phyloP scores from a whole-genome alignment of 1,139 yeast species.

The Lodderomyces oxycetoniae region DNA sequence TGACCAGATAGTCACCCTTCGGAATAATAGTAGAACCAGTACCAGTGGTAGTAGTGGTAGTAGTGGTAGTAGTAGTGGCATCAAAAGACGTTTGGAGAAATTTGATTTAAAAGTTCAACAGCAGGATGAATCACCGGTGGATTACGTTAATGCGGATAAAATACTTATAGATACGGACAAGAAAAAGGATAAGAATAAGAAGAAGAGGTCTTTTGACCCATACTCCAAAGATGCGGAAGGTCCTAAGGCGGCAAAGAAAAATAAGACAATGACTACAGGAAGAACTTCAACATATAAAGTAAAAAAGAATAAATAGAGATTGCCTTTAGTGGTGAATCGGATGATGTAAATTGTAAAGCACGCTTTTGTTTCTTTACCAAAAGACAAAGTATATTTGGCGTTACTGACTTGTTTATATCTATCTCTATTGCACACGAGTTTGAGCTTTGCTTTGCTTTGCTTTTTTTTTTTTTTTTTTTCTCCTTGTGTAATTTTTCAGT shows the following conservation, averaged over 20 bases:
- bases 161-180: conserved; percentile 31
- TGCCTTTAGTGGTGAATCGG: background rate
- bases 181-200: conserved; percentile 18
- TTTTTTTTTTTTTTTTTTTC: too few species aligned
- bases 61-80: too few species aligned
- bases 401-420: too few species aligned
- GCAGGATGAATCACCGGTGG: conserved; percentile 27
- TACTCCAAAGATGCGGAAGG: conserved; percentile 45
- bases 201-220: conserved; percentile 58
- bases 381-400: too few species aligned
- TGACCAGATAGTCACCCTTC: conserved; percentile 56
- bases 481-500: background rate
- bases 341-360: too few species aligned
- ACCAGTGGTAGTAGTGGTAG: too few species aligned
- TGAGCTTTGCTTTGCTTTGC: background rate
- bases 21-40: too few species aligned
- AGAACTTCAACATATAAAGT: conserved; percentile 47
- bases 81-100: too few species aligned
- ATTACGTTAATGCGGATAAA: conserved; percentile 48
- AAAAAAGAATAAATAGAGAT: conserved; percentile 11
- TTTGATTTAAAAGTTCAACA: conserved; percentile 9
- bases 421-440: background rate
- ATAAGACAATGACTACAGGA: conserved; percentile 37
- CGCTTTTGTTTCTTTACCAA: too few species aligned
- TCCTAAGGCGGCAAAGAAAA: conserved; percentile 48